Evolutionary conservation across 2,329 filamentous ascomycete species (phyloP).

Genomic region (Bipolaris cookei): DNA sequence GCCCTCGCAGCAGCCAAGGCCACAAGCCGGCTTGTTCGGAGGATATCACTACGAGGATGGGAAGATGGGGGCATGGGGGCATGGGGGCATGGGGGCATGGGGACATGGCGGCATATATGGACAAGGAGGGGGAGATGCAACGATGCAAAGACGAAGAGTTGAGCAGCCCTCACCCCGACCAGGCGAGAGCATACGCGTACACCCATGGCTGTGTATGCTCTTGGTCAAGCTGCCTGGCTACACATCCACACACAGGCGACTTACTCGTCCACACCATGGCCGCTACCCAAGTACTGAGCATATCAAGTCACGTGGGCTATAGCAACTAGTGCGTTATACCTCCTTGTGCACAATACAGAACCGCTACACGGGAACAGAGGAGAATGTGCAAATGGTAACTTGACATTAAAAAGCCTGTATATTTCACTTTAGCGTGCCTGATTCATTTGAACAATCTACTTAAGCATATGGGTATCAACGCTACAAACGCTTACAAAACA

Average conservation of each 20-base stretch:
- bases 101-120: background rate
- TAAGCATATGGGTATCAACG: background rate
- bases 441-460: background rate
- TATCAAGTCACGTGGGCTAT: no score
- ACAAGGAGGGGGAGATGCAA: no score
- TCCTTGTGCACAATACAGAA: background rate
- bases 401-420: background rate
- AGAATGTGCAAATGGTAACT: no score
- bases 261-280: no score
- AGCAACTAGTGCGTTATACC: background rate
- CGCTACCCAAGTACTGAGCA: no score
- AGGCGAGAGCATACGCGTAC: no score
- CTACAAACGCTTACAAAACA: background rate
- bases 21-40: constrained; percentile 9
- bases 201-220: no score
- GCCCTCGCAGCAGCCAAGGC: constrained; percentile 5
- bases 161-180: no score
- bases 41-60: background rate
- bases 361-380: background rate
- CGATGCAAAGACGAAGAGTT: no score
- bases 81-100: background rate
- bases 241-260: no score
- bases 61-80: background rate
- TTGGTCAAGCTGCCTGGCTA: no score
- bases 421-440: background rate